Evolutionary conservation across 805 yeast species (phyloP), one percentile per base, ranked within the genome.

Genomic region (Ogataea sp.): DNA sequence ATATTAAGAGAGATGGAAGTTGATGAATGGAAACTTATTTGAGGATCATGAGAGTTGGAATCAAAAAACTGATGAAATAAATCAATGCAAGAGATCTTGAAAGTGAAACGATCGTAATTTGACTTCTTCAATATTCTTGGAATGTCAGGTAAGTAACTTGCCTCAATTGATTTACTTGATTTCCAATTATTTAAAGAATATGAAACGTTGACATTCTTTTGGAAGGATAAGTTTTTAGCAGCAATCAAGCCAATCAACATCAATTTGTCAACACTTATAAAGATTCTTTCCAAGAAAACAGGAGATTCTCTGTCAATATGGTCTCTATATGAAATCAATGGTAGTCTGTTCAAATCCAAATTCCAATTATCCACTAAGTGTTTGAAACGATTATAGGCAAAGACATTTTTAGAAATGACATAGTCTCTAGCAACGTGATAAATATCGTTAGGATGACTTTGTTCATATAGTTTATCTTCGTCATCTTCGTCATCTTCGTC

Each of bases 111-210:
- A 57, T 86, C 96, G 56, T 77, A 81, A 39, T 67, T 58, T 36
- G 78, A 63, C 15, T 62, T 55, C 43, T 67, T 67, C 45, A 79
- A 59, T 6, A 70, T 56, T 30, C 68, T 54, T 6, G 81, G 78
- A 1, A 70, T 52, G 43, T 81, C 86, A 3, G 73, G 70, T 2
- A 71, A 67, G 60, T 74, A 87, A 3, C 54, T 47, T 4, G 89
- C 83, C 32, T 76, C 78, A 25, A 81, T 72, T 53, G 83, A 90
- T 32, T 77, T 68, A 18, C 80, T 75, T 0, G 94, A 80, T 32
- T 63, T 64, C 97, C 97, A 89, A 50, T 69, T 62, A 56, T 90
- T 87, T 46, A 78, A 66, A 0, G 96, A 76, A 61, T 86, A 89
- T 39, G 88, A 68, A 14, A 84, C 71, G 14, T 75, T 71, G 16